Conservation (phyloP, 176 grass and related monocot genomes). For the Coix lacrymajobi region DNA sequence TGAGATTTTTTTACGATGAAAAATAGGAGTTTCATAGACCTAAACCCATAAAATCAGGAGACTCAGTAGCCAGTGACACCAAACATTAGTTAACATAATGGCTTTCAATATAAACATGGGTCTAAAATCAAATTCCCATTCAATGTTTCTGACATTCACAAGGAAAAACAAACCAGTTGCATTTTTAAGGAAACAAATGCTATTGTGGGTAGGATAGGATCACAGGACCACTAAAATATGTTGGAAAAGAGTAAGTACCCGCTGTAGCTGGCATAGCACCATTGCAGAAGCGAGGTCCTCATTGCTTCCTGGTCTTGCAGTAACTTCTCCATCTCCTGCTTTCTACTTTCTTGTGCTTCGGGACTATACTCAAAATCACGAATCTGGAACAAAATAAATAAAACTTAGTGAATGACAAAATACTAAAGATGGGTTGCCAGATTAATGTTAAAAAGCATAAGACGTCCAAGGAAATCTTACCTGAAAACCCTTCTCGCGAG, state of each 20-base stretch:
- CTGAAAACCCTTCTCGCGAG: too few relatives aligned
- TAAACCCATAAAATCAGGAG: neutral
- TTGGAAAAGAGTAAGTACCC: constrained; percentile 45
- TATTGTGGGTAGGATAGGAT: neutral
- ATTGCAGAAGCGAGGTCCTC: constrained; percentile 78
- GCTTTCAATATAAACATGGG: neutral
- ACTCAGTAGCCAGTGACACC: neutral
- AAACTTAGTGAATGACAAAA: neutral
- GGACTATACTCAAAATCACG: constrained; percentile 90
- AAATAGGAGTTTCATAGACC: neutral
- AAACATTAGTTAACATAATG: neutral
- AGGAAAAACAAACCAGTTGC: neutral
- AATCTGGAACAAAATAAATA: constrained; percentile 43
- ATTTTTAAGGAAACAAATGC: neutral
- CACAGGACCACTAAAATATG: neutral
- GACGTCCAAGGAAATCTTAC: too few relatives aligned
- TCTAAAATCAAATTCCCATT: neutral
- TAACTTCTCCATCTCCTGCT: constrained; percentile 82
- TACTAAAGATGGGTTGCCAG: neutral
- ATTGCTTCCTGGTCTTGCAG: constrained; percentile 77
- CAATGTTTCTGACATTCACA: neutral
- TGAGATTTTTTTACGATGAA: too few relatives aligned
- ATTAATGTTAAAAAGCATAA: neutral
- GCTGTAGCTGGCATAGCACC: constrained; percentile 94
- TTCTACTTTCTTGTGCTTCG: constrained; percentile 71